phyloP scores from a whole-genome alignment of 805 yeast species.

The Barnettozyma vustinii region DNA sequence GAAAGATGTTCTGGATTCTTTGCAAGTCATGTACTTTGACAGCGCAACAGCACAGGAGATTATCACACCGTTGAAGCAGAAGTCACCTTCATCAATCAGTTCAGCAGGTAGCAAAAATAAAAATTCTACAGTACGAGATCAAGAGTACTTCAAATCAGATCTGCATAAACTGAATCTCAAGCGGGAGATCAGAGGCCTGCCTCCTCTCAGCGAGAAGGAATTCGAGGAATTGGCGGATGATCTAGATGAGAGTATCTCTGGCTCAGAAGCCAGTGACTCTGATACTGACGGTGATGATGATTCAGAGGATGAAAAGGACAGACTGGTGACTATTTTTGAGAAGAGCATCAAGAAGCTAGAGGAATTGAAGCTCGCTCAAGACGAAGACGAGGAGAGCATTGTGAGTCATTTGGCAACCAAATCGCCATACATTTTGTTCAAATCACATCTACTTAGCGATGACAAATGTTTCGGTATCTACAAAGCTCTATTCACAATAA shows the following conservation, averaged over 20 bases:
- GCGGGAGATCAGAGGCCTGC: constrained; percentile 40
- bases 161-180: constrained; percentile 55
- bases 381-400: constrained; percentile 26
- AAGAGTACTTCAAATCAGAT: constrained; percentile 52
- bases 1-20: constrained; percentile 34
- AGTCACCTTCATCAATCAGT: neutral
- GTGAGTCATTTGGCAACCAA: constrained; percentile 57
- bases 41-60: constrained; percentile 37
- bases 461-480: constrained; percentile 58
- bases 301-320: constrained; percentile 11
- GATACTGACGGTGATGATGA: constrained; percentile 23
- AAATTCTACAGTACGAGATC: constrained; percentile 16
- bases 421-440: constrained; percentile 62
- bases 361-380: constrained; percentile 9
- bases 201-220: constrained; percentile 47
- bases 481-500: constrained; percentile 50
- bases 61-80: constrained; percentile 9
- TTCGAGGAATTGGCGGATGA: constrained; percentile 51
- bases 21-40: constrained; percentile 53
- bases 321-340: constrained; percentile 19
- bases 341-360: constrained; percentile 18
- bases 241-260: constrained; percentile 55
- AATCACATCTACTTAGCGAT: constrained; percentile 39
- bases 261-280: constrained; percentile 38
- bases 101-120: neutral